Conservation (phyloP, 2,329 filamentous ascomycete species). For the Nothomitra cinnamomea region DNA sequence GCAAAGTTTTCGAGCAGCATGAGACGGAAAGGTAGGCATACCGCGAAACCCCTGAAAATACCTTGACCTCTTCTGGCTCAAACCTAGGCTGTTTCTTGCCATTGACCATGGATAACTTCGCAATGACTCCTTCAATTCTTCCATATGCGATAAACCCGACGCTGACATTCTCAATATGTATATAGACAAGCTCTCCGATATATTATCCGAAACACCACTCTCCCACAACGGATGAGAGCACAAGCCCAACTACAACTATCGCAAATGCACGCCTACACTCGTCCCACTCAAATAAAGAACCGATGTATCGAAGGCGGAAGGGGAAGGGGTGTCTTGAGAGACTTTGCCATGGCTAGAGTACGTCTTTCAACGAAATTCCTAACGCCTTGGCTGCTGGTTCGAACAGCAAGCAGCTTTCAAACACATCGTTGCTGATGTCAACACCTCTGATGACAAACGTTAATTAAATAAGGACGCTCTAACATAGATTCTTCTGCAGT, state of each 20-base stretch:
- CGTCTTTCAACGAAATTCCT: conserved; percentile 21
- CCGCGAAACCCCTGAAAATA: not conserved
- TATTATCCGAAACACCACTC: conserved; percentile 80
- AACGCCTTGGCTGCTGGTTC: no score
- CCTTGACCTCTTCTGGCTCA: not conserved
- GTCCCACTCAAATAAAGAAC: conserved; percentile 85
- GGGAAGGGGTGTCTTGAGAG: conserved; percentile 73
- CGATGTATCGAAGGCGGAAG: conserved; percentile 86
- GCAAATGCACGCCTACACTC: conserved; percentile 92
- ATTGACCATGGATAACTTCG: not conserved
- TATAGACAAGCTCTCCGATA: conserved; percentile 35
- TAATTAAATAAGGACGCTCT: conserved; percentile 1
- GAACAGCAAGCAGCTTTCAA: no score
- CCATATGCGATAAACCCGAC: not conserved
- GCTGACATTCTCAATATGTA: not conserved
- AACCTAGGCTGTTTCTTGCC: not conserved
- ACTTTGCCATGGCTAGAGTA: conserved; percentile 85
- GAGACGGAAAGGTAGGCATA: conserved; percentile 65
- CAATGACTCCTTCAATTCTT: not conserved
- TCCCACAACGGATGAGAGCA: conserved; percentile 65
- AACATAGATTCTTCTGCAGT: conserved; percentile 37
- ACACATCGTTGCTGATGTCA: no score
- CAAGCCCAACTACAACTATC: conserved; percentile 85
- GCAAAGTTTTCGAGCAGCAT: conserved; percentile 72
- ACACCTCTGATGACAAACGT: not conserved